Conservation (phyloP, 2,329 filamentous ascomycete species). For the Neodidymelliopsis sp. region DNA sequence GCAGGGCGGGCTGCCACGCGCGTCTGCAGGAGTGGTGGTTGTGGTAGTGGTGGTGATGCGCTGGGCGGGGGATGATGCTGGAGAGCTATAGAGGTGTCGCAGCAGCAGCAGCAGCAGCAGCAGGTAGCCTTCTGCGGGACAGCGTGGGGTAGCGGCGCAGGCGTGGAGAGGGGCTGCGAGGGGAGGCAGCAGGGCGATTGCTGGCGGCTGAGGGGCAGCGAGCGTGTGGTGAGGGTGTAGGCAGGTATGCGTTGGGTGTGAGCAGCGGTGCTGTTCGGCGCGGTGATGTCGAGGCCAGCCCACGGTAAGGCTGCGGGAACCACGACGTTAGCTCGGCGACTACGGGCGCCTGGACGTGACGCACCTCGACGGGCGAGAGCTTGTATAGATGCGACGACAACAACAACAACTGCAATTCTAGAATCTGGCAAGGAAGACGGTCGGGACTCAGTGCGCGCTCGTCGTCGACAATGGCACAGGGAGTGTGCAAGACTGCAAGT, state of each 20-base stretch:
- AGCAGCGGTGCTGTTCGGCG: not conserved
- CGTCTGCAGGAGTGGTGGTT: conserved; percentile 1
- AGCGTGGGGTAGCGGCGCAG: conserved; percentile 31
- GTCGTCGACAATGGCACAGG: conserved; percentile 12
- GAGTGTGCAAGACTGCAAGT: conserved; percentile 6
- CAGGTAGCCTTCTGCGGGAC: conserved; percentile 32
- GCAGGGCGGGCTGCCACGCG: conserved; percentile 19
- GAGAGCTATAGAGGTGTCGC: conserved; percentile 14
- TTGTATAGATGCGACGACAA: too few relatives aligned
- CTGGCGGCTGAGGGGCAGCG: conserved; percentile 1
- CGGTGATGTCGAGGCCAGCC: conserved; percentile 2
- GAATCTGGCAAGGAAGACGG: too few relatives aligned
- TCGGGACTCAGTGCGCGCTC: not conserved
- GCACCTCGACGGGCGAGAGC: too few relatives aligned
- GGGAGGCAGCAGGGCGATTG: not conserved
- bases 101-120: too few relatives aligned
- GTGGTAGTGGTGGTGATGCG: conserved; percentile 6
- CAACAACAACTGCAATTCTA: too few relatives aligned
- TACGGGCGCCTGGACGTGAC: too few relatives aligned
- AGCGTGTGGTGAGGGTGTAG: too few relatives aligned
- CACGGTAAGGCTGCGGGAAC: conserved; percentile 4
- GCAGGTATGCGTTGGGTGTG: too few relatives aligned
- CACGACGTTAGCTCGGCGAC: too few relatives aligned
- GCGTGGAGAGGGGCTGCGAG: conserved; percentile 20
- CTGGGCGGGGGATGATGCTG: conserved; percentile 8